Evolutionary conservation across 2,329 filamentous ascomycete genomes (phyloP).

Genomic region (Stagonosporopsis chrysanthemi): DNA sequence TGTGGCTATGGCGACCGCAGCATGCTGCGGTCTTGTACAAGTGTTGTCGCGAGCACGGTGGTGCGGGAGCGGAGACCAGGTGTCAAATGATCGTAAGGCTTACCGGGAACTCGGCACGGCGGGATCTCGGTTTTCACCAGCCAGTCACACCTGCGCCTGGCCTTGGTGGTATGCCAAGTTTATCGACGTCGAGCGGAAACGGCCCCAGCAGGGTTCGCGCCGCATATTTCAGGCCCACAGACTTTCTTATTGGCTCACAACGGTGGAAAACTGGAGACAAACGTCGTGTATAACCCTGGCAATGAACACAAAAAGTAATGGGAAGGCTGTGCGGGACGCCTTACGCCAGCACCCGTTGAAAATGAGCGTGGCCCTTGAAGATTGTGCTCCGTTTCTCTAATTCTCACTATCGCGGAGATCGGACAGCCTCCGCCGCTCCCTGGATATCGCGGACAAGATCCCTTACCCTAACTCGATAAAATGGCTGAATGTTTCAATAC

Average conservation of each 20-base stretch:
- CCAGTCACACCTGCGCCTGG: background rate
- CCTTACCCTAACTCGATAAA: background rate
- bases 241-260: background rate
- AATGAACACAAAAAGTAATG: background rate
- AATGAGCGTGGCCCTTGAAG: background rate
- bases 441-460: background rate
- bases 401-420: background rate
- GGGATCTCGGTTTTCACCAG: background rate
- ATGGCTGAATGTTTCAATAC: constrained; percentile 5
- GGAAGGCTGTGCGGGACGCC: constrained; percentile 9
- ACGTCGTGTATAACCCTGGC: background rate
- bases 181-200: background rate
- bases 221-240: background rate
- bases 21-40: too few species aligned
- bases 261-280: background rate
- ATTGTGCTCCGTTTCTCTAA: background rate
- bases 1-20: background rate
- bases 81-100: background rate
- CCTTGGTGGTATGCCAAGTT: background rate
- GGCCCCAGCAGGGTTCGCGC: background rate
- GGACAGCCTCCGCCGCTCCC: background rate
- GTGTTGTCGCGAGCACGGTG: too few species aligned
- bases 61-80: too few species aligned
- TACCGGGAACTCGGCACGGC: constrained; percentile 2
- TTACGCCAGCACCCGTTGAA: background rate